A percentile compares a stretch with the other conserved stretches of the same genome.
Evolutionary conservation across 1,284 basidiomycete genomes (phyloP).

Genomic region (Marasmius oreades): DNA sequence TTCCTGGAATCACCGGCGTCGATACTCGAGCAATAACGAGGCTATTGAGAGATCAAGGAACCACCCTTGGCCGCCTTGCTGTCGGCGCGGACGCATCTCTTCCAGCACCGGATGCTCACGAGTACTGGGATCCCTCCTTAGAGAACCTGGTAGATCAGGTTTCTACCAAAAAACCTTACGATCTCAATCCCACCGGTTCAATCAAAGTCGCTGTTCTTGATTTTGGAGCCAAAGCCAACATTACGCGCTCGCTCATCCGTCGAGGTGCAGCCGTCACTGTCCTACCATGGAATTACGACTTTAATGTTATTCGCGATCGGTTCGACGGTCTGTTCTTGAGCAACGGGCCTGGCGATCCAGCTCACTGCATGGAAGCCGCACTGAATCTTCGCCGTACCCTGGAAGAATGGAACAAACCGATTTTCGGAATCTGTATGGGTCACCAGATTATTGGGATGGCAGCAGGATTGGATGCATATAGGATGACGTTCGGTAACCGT

Average conservation of each 20-base stretch:
- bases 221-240: slow-evolving; percentile 98
- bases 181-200: slow-evolving; percentile 84
- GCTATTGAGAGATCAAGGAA: slow-evolving; percentile 94
- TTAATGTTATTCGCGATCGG: slow-evolving; percentile 85
- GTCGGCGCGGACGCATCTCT: slow-evolving; percentile 74
- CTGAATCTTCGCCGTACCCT: slow-evolving; percentile 79
- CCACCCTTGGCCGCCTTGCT: slow-evolving; percentile 90
- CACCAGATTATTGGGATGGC: slow-evolving; percentile 97
- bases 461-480: slow-evolving; percentile 93
- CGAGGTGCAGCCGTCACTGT: slow-evolving; percentile 93
- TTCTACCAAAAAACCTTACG: slow-evolving; percentile 84
- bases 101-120: slow-evolving; percentile 56
- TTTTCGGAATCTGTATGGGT: slow-evolving; percentile 99
- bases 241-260: slow-evolving; percentile 87
- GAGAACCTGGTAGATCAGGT: slow-evolving; percentile 95
- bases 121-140: slow-evolving; percentile 89
- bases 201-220: slow-evolving; percentile 94
- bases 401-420: slow-evolving; percentile 86
- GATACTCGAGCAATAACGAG: slow-evolving; percentile 97
- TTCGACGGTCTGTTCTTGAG: slow-evolving; percentile 96
- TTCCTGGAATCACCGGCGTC: slow-evolving; percentile 95
- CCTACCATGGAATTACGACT: slow-evolving; percentile 96
- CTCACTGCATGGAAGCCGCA: slow-evolving; percentile 85
- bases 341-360: slow-evolving; percentile 95
- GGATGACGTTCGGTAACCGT: slow-evolving; percentile 97